Evolutionary conservation across 768 basidiomycete genomes (phyloP), one percentile per base, ranked within the genome.

Genomic region (Suillus fuscotomentosus): DNA sequence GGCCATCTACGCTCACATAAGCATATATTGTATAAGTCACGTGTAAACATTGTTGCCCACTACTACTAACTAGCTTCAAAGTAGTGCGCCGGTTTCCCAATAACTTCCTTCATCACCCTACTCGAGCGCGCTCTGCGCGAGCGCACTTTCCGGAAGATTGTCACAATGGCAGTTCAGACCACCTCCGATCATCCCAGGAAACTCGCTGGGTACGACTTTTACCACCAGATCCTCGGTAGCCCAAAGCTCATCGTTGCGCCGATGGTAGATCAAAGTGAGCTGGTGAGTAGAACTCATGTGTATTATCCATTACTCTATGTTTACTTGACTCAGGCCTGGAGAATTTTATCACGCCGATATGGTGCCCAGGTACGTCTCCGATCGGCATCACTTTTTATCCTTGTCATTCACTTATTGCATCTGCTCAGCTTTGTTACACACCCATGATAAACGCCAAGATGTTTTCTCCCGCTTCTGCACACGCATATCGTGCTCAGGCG

Each of bases 401-500:
- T 34, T 54, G 31, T 34, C 41, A 72, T 68, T 53, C 72, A 70
- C 7, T 71, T 66, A 24, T 10, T 10, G 5, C 20, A 27, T 10
- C 24, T 13, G 41, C 20, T 53, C 71, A 95, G 87, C 83, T 98
- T 24, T 84, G 87, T n/a, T 99, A 97, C 73, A 95, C 96, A 0
- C 97, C 97, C 20, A 99, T 99, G 97, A 97, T 99, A 70, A 94
- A 97, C 67, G 94, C 95, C 65, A 95, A 92, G 89, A 87, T 92
- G 79, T 95, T 88, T 67, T 78, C 79, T 1, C 82, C 66, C 70
- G 77, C 24, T 74, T 73, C 10, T 83, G 86, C 66, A 83, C 85
- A 69, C 74, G 67, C 76, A 10, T 87, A 89, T 70, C 83, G 88
- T 1, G 80, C 87, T 47, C 79, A 85, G 50, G 83, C 83, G 69